These are phyloP conservation scores for Aureobasidium lini DNA, from an alignment of 2,329 filamentous ascomycete genomes.

Conservation along the genomic window DNA sequence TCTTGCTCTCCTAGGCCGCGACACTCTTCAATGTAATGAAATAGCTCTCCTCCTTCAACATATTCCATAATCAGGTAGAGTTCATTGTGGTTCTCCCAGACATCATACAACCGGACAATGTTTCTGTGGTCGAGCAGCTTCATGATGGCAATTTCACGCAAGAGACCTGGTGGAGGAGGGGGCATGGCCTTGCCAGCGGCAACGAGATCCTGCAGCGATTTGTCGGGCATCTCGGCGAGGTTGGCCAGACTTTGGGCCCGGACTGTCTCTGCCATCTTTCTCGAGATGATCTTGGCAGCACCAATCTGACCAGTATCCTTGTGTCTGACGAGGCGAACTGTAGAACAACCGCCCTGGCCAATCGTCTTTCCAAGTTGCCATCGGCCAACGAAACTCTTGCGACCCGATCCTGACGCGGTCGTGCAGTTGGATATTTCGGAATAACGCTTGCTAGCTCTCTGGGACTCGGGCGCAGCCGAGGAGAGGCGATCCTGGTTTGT, in stretches of 20 bases:
- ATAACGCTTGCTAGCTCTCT: slow-evolving; percentile 43
- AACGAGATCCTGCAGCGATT: slow-evolving; percentile 37
- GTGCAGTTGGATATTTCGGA: slow-evolving; percentile 49
- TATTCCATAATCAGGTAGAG: slow-evolving; percentile 97
- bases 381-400: slow-evolving; percentile 76
- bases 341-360: slow-evolving; percentile 81
- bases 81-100: slow-evolving; percentile 95
- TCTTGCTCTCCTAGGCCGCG: slow-evolving; percentile 72
- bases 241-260: slow-evolving; percentile 80
- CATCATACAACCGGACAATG: slow-evolving; percentile 88
- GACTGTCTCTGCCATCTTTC: slow-evolving; percentile 66
- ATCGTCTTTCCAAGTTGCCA: slow-evolving; percentile 89
- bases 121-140: slow-evolving; percentile 93
- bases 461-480: slow-evolving; percentile 39
- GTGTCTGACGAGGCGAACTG: slow-evolving; percentile 80
- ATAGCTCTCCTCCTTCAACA: slow-evolving; percentile 76
- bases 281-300: slow-evolving; percentile 92
- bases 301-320: slow-evolving; percentile 66
- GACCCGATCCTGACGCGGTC: slow-evolving; percentile 44
- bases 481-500: slow-evolving; percentile 35
- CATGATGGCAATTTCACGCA: slow-evolving; percentile 93
- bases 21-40: slow-evolving; percentile 70
- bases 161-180: slow-evolving; percentile 65
- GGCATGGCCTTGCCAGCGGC: slow-evolving; percentile 58
- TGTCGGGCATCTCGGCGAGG: slow-evolving; percentile 53